phyloP scores from a whole-genome alignment of 345 rosid genomes.

The Syzygium aqueum region DNA sequence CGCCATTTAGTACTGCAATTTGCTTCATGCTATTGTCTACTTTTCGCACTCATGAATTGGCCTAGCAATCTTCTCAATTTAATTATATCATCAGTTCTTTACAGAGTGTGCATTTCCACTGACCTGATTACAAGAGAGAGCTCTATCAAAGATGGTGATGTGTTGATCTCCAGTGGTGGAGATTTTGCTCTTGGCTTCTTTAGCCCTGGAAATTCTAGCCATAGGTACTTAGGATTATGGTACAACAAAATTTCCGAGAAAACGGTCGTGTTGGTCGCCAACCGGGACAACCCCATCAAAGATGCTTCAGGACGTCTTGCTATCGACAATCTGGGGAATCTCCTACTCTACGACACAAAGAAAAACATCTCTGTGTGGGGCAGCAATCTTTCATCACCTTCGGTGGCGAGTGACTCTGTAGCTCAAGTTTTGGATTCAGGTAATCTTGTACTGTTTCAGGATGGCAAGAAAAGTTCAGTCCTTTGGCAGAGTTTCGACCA shows the following conservation, averaged over 20 bases:
- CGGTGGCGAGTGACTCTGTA: slow-evolving; percentile 1
- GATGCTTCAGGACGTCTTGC: slow-evolving; percentile 5
- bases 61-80: not conserved
- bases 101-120: not conserved
- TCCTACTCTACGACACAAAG: slow-evolving; percentile 2
- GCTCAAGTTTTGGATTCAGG: slow-evolving; percentile 24
- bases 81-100: not conserved
- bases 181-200: not conserved
- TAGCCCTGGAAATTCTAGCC: not conserved
- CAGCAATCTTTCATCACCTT: not conserved
- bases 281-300: slow-evolving; percentile 18
- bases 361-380: not conserved
- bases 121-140: not conserved
- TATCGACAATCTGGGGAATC: slow-evolving; percentile 4
- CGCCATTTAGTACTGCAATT: not conserved
- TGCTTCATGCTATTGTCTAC: not conserved
- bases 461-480: not conserved
- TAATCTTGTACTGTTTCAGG: slow-evolving; percentile 16
- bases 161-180: not conserved
- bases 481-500: slow-evolving; percentile 29
- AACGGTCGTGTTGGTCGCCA: slow-evolving; percentile 25
- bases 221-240: not conserved
- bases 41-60: not conserved
- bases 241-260: not conserved
- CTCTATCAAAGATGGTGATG: not conserved